Evolutionary conservation across 2,329 filamentous ascomycete genomes (phyloP), one percentile per base, ranked within the genome.

Genomic region (Colletotrichum cuscutae): DNA sequence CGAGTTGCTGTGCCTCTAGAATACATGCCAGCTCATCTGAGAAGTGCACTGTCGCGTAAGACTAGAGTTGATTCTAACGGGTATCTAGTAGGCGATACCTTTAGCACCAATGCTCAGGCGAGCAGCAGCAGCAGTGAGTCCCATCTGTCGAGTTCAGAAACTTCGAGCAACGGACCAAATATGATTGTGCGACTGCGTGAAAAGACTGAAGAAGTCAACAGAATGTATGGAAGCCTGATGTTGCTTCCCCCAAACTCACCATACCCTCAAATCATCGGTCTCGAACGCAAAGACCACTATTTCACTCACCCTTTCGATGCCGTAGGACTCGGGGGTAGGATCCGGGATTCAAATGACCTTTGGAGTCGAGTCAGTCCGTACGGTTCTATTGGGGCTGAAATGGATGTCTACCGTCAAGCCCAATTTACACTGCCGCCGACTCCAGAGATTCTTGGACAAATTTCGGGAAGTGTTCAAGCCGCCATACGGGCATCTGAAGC

Each of bases 1-100:
- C 61, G 61, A 0, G 67, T 69, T 35, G 60, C 71, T 0, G 68
- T 73, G 1, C 67, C 65, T 5, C 37, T 54, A 2, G 13, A 52
- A n/a, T 61, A 24, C n/a, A 67, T 59, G 56, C 61, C 61, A 4
- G 11, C 65, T n/a, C 54, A 67, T 9, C 13, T 35, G 26, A 61
- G 11, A 62, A 8, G 11, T 1, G 1, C 22, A 1, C 19, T 49
- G 15, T 49, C 42, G 19, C 15, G n/a, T n/a, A 1, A 7, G 1
- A 42, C 13, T 49, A n/a, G 19, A n/a, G 15, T n/a, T 49, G 42
- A n/a, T n/a, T 19, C 19, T 49, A 11, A 49, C 1, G 42, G 15
- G 42, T 8, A n/a, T n/a, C 7, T 19, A 49, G 19, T 49, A 19
- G 42, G 8, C 19, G 42, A 49, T 19, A 49, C 42, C 7, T n/a